Evolutionary conservation across 768 basidiomycete species (phyloP).

Genomic region (Pleurotus cornucopiae): DNA sequence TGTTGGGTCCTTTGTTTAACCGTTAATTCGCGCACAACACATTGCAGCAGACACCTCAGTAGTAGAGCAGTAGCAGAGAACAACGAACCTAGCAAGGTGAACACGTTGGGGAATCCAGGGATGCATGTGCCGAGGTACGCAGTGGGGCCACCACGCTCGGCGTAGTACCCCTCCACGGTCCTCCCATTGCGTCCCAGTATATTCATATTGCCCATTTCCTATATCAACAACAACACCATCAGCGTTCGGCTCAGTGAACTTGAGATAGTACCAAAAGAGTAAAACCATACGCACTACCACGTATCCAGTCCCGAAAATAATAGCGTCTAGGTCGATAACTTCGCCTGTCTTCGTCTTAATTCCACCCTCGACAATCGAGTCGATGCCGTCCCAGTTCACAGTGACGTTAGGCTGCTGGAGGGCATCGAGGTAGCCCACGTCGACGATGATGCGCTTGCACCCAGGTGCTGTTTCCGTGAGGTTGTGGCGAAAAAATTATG

Average conservation of each 20-base stretch:
- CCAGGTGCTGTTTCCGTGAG: slow-evolving; percentile 38
- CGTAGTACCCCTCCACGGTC: slow-evolving; percentile 41
- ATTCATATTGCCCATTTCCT: slow-evolving; percentile 33
- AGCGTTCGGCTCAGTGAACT: too few relatives aligned
- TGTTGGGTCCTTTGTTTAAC: slow-evolving; percentile 43
- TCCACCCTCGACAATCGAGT: slow-evolving; percentile 44
- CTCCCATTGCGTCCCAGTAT: slow-evolving; percentile 38
- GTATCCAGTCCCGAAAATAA: slow-evolving; percentile 56
- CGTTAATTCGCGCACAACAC: neutral
- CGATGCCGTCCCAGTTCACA: slow-evolving; percentile 46
- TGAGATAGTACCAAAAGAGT: too few relatives aligned
- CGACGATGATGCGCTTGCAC: slow-evolving; percentile 63
- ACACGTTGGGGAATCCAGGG: slow-evolving; percentile 55
- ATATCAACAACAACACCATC: neutral
- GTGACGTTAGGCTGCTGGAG: slow-evolving; percentile 51
- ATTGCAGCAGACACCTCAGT: neutral
- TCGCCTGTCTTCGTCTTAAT: slow-evolving; percentile 45
- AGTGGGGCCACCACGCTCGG: slow-evolving; percentile 41
- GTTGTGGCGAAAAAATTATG: too few relatives aligned
- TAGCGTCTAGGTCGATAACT: slow-evolving; percentile 48
- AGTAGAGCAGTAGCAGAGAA: too few relatives aligned
- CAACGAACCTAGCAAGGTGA: slow-evolving; percentile 40
- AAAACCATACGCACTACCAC: slow-evolving; percentile 30
- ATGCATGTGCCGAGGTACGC: slow-evolving; percentile 53
- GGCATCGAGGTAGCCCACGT: slow-evolving; percentile 51